Evolutionary conservation across 2,329 filamentous ascomycete genomes (phyloP).

Genomic region (Juglanconis sp.): DNA sequence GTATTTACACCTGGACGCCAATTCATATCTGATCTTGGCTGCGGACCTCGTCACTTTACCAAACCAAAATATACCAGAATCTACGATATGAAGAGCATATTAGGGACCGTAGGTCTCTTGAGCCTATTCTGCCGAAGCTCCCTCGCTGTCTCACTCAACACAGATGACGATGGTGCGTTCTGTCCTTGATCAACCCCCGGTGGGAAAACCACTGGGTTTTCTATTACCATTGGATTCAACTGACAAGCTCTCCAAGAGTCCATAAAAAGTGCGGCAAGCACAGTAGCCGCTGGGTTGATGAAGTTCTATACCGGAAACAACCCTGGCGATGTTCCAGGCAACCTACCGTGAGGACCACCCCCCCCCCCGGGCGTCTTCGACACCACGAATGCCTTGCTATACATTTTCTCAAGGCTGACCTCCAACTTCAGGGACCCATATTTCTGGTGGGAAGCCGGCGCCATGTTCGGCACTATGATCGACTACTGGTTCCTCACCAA

Average conservation of each 20-base stretch:
- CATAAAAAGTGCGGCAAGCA: slow-evolving; percentile 45
- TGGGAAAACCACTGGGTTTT: neutral
- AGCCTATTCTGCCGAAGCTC: slow-evolving; percentile 20
- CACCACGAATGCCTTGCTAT: neutral
- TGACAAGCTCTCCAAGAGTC: slow-evolving; percentile 43
- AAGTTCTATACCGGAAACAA: slow-evolving; percentile 56
- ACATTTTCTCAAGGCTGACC: slow-evolving; percentile 25
- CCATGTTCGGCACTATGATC: slow-evolving; percentile 67
- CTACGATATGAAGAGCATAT: slow-evolving; percentile 20
- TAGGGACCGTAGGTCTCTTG: slow-evolving; percentile 15
- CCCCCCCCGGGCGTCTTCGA: neutral
- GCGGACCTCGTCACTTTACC: neutral
- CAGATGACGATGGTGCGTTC: slow-evolving; percentile 23
- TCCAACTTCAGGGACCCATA: slow-evolving; percentile 38
- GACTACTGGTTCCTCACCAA: slow-evolving; percentile 72
- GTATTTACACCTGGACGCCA: neutral
- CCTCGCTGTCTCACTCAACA: slow-evolving; percentile 20
- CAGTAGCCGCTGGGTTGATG: slow-evolving; percentile 45
- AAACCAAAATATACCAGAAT: neutral
- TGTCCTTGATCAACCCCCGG: neutral
- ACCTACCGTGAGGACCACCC: slow-evolving; percentile 38
- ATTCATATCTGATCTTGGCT: neutral
- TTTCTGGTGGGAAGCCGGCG: slow-evolving; percentile 65
- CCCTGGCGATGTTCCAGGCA: slow-evolving; percentile 56
- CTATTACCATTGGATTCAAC: slow-evolving; percentile 12